phyloP scores from a whole-genome alignment of 1,139 yeast species.

The Yamadazyma mexicana region DNA sequence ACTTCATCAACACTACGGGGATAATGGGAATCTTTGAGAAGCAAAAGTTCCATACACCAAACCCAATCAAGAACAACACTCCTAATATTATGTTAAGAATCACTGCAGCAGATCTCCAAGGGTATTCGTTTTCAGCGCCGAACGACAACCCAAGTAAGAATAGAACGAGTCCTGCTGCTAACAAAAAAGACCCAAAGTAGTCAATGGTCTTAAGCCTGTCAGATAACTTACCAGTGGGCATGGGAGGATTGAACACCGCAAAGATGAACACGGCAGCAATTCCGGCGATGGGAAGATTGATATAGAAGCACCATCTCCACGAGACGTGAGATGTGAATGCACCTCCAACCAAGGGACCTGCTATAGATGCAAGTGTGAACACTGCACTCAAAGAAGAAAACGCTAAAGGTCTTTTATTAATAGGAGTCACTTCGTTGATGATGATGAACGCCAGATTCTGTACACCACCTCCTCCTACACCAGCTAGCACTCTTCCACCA shows the following conservation, averaged over 20 bases:
- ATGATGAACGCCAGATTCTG: slow-evolving; percentile 27
- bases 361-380: slow-evolving; percentile 44
- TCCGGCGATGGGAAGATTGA: slow-evolving; percentile 43
- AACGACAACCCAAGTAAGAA: slow-evolving; percentile 40
- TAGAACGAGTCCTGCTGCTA: slow-evolving; percentile 42
- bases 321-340: slow-evolving; percentile 42
- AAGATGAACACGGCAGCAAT: slow-evolving; percentile 26
- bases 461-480: slow-evolving; percentile 34
- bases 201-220: slow-evolving; percentile 45
- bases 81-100: slow-evolving; percentile 51
- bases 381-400: slow-evolving; percentile 43
- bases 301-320: slow-evolving; percentile 80
- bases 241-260: slow-evolving; percentile 33
- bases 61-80: slow-evolving; percentile 22
- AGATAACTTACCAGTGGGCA: slow-evolving; percentile 19
- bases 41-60: slow-evolving; percentile 26
- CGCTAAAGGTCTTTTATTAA: slow-evolving; percentile 25
- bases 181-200: slow-evolving; percentile 47
- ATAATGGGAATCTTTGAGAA: slow-evolving; percentile 27
- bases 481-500: slow-evolving; percentile 37
- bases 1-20: slow-evolving; percentile 23
- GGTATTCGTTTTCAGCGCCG: slow-evolving; percentile 45
- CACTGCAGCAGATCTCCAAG: slow-evolving; percentile 51
- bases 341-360: slow-evolving; percentile 59
- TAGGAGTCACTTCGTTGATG: slow-evolving; percentile 28